Evolutionary conservation across 1,284 basidiomycete genomes (phyloP), one percentile per base, ranked within the genome.

Genomic region (Apiotrichum montevideense): DNA sequence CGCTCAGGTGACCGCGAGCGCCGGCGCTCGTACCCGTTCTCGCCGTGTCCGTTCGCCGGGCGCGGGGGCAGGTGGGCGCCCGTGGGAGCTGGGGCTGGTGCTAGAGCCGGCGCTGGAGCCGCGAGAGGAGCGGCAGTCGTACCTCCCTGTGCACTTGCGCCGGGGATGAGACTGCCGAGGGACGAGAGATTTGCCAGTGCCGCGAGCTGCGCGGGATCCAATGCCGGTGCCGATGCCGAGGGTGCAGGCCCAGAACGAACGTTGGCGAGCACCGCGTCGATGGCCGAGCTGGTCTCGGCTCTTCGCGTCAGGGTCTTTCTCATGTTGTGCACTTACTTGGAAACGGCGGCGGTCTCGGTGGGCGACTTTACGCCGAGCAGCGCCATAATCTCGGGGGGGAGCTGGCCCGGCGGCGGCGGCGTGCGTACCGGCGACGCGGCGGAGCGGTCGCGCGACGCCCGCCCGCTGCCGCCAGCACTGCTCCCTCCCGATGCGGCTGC

Each of bases 381-480:
- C 54, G 71, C 70, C 55, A 66, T 66, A 41, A 75, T 70, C 55
- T 72, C 69, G 4, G 71, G 67, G 39, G 73, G 73, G 29, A 75
- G 56, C 47, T 57, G 58, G 10, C 58, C 61, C 0, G 53, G 40
- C 13, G 49, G 40, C 6, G 37, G 9, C 15, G 53, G 35, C 42
- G 47, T 32, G 41, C 15, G 9, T 21, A 49, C 9, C 21, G 54
- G 54, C 14, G 52, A 52, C 41, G 13, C 41, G n/a, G 42, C 42
- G 8, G 45, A 48, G 11, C 41, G 37, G 32, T 42, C 32, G n/a
- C 47, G 35, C 29, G 43, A 21, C 10, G 41, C n/a, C 11, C 11
- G 6, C 11, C 41, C 41, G 41, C 13, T 14, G 11, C 41, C 44
- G 42, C 14, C 39, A 46, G 15, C 43, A 40, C 10, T 14, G 37